Conservation (phyloP, 2,329 filamentous ascomycete species). For the Paraphoma sp. region DNA sequence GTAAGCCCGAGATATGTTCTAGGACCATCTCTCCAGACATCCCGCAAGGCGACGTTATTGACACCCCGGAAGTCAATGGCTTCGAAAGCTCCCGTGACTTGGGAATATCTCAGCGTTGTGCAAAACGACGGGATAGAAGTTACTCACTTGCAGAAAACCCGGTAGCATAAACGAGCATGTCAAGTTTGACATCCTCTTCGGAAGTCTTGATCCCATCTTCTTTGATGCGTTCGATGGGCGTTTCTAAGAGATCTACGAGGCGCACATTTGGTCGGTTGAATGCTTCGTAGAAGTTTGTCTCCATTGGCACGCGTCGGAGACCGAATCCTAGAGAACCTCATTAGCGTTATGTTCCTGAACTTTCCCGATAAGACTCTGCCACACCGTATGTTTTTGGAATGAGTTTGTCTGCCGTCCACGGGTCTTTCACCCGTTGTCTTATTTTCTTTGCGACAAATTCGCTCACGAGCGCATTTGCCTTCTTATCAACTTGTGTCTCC, state of each 20-base stretch:
- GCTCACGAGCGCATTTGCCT: constrained; percentile 28
- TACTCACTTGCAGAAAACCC: constrained; percentile 38
- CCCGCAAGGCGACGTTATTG: constrained; percentile 19
- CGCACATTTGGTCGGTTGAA: constrained; percentile 49
- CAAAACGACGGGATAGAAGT: constrained; percentile 46
- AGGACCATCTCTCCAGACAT: constrained; percentile 13
- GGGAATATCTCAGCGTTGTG: constrained; percentile 22
- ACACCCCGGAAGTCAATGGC: constrained; percentile 18
- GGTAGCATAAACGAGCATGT: constrained; percentile 49
- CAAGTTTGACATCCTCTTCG: constrained; percentile 45
- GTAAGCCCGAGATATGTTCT: constrained; percentile 32
- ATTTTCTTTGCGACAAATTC: constrained; percentile 44
- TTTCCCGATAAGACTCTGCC: too few species aligned
- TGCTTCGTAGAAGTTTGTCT: constrained; percentile 51
- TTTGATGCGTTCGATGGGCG: constrained; percentile 41
- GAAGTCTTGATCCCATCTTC: constrained; percentile 46
- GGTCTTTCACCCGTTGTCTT: constrained; percentile 44
- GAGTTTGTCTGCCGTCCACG: constrained; percentile 50
- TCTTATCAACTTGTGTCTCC: constrained; percentile 25
- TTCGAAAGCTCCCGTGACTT: constrained; percentile 24
- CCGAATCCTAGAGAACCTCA: constrained; percentile 31
- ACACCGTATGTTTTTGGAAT: constrained; percentile 46
- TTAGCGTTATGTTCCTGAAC: too few species aligned
- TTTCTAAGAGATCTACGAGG: constrained; percentile 46
- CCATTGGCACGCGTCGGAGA: constrained; percentile 50